Evolutionary conservation across 176 grass and related monocot species (phyloP), one percentile per base, ranked within the genome.

Genomic region (Metroxylon sagu): DNA sequence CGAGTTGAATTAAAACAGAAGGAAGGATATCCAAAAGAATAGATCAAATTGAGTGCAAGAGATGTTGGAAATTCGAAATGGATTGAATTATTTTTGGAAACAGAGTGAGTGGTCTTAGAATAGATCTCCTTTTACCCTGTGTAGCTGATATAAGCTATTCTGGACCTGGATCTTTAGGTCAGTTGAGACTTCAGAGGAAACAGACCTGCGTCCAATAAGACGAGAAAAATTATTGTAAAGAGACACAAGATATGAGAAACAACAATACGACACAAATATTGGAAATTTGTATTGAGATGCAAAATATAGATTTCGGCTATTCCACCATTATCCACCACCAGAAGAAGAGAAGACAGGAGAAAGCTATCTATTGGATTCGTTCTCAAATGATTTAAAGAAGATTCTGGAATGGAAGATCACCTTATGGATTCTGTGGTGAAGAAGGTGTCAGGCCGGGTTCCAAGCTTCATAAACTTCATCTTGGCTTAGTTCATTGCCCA

Each of bases 401-500:
- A 12, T 43, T 10, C 3, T 43, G 35, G 35, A 6, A 10, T 7
- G 51, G 35, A 21, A 14, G 26, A 29, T 7, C 64, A 96, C 92
- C 87, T 91, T n/a, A 70, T 25, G 70, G 80, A 65, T 6, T 80
- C 83, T 29, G 74, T 52, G 74, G 87, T 85, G 79, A 85, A 87
- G 87, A 91, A 97, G 60, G 78, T 85, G 39, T 97, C 92, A 21
- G 86, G 78, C 57, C 83, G 70, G 43, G 49, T 77, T 60, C 92
- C 92, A 62, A 97, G 86, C 79, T 88, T 97, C 92, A 97, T 97
- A 65, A 97, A 85, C 83, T 90, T 97, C 92, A 97, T 96, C 75
- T 61, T 84, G 10, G 29, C 18, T 25, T 14, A 48, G 5, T n/a
- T 43, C 35, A 43, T 43, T 43, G 8, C 35, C 35, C 35, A 43